phyloP scores from a whole-genome alignment of 441 rosid species.

The Brassica balearica region DNA sequence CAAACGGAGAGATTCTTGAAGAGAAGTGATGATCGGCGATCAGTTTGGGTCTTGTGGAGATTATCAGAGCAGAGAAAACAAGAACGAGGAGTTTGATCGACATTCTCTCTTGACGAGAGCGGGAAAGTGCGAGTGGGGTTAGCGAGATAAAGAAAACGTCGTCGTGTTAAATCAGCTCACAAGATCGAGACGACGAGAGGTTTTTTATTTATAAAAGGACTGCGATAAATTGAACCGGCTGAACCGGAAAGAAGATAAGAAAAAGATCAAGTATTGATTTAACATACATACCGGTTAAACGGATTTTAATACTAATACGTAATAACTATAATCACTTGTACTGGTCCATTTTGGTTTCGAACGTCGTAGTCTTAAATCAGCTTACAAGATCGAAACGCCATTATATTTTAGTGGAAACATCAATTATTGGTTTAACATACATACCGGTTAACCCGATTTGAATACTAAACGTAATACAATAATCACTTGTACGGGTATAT shows the following conservation, averaged over 20 bases:
- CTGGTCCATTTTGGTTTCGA: constrained; percentile 62
- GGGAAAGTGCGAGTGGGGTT: constrained; percentile 34
- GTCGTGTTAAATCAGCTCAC: constrained; percentile 19
- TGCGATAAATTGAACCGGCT: neutral
- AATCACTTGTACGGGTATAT: neutral
- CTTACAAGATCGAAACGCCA: too few species aligned
- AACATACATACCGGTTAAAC: neutral
- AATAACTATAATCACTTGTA: constrained; percentile 49
- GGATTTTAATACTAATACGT: neutral
- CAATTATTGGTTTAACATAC: neutral
- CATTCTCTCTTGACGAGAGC: constrained; percentile 40
- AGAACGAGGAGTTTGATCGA: constrained; percentile 45
- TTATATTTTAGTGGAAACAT: too few species aligned
- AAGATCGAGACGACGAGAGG: neutral
- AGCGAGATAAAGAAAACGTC: constrained; percentile 1
- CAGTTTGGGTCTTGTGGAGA: constrained; percentile 35
- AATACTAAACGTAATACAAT: neutral
- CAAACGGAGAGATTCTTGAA: constrained; percentile 24
- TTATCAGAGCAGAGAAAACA: constrained; percentile 43
- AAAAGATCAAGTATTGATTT: neutral
- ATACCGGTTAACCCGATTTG: constrained; percentile 1
- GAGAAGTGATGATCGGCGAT: constrained; percentile 26
- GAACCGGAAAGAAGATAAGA: neutral
- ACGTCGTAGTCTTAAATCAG: neutral
- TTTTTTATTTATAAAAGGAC: neutral